These are phyloP conservation scores for Tetraselmis chui DNA, from an alignment of 139 green algal genomes.

Conservation along the genomic window DNA sequence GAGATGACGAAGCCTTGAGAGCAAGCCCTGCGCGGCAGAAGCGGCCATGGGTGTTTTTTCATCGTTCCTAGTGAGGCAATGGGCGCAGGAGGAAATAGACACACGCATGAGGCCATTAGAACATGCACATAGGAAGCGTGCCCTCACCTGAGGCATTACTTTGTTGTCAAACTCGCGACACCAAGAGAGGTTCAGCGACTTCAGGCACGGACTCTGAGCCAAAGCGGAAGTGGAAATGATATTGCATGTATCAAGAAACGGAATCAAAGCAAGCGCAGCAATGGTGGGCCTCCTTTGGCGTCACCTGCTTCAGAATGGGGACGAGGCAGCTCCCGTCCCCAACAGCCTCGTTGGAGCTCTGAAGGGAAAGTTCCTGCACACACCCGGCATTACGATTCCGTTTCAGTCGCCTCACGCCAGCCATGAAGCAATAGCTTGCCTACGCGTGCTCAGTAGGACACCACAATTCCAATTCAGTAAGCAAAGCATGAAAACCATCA, in stretches of 20 bases:
- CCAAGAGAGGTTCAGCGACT: background rate
- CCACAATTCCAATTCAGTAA: background rate
- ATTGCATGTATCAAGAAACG: background rate
- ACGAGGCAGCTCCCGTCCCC: background rate
- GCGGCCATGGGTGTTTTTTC: no score
- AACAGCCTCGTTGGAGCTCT: background rate
- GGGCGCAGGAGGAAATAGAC: no score
- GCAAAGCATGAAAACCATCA: background rate
- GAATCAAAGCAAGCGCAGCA: no score
- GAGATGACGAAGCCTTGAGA: background rate
- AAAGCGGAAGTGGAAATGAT: background rate
- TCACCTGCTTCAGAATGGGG: background rate
- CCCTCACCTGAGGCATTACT: background rate
- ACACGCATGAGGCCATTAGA: background rate
- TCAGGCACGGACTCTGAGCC: background rate
- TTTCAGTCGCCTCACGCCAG: no score
- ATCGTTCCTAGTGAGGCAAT: no score
- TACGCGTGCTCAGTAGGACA: background rate
- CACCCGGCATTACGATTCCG: no score
- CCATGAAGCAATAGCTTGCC: no score
- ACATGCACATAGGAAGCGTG: background rate
- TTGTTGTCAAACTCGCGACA: background rate
- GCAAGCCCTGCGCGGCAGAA: background rate
- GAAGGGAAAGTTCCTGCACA: background rate
- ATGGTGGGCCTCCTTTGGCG: no score